Base-by-base conservation (phyloP, 2,329 filamentous ascomycete species). In the Fusarium secorum region DNA sequence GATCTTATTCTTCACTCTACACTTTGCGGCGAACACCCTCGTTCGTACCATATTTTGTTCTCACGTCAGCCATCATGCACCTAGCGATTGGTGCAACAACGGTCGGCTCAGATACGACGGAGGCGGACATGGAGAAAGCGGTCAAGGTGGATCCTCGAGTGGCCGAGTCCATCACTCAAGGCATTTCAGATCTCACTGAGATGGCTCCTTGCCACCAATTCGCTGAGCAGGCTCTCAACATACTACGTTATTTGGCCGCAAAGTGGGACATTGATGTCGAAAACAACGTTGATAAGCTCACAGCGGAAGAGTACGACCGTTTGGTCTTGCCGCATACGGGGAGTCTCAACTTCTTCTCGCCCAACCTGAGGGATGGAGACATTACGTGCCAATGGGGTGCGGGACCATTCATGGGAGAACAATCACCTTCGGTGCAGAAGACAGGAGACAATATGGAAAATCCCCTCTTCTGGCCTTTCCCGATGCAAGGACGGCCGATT, bases 161-260 rank as follows among this genome's bases (percentile, higher is more conserved):
- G 4, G 76, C 80, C 5, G 81, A 84, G 35, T 79, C 83, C 3
- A 82, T 90, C 36, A 82, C 79, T 14, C 85, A 87, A 59, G 87
- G 87, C 17, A 87, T 90, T 36, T 78, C 84, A 4, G 86, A 89
- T 66, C 79, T 90, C 20, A 85, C 85, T 3, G 87, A 89, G 71
- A 90, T 90, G 89, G 85, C 85, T 1, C 85, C 85, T 0, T 89
- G 87, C 59, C 87, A 89, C 71, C 85, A 87, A 60, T 89, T 89
- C 73, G 87, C 87, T 15, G 86, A 88, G 71, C 87, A 89, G 70
- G 87, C 87, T 0, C 82, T 89, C 49, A 87, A 87, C 67, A 90
- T 90, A 22, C 78, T 90, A 7, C 83, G 84, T 2, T 89, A 86
- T 66, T 79, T 90, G 2, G 85, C 87, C 11, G 83, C 83, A 67